These are phyloP conservation scores for Sporobolomyces roseus DNA, from an alignment of 768 basidiomycete species.

Conservation along the genomic window DNA sequence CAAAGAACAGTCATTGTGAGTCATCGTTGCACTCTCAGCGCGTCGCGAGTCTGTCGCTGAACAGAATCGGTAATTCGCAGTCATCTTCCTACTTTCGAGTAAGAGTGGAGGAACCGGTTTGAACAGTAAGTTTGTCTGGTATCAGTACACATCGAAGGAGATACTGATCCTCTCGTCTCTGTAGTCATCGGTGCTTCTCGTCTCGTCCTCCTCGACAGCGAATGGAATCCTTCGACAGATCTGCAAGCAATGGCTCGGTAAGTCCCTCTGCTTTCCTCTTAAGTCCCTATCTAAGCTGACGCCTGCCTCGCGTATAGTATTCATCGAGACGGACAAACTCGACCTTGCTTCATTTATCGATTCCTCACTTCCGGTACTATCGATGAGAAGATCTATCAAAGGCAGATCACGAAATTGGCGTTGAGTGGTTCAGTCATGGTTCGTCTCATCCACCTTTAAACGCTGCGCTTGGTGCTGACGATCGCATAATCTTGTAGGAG, in stretches of 20 bases:
- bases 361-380: slow-evolving; percentile 83
- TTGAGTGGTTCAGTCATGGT: slow-evolving; percentile 62
- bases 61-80: slow-evolving; percentile 49
- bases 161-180: neutral
- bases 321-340: slow-evolving; percentile 84
- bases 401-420: slow-evolving; percentile 90
- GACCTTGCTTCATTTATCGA: slow-evolving; percentile 71
- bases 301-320: slow-evolving; percentile 19
- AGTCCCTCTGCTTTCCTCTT: slow-evolving; percentile 10
- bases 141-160: neutral
- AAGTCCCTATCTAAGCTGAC: too few species aligned
- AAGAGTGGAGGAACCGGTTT: slow-evolving; percentile 95
- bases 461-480: neutral
- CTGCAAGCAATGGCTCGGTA: slow-evolving; percentile 89
- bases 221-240: slow-evolving; percentile 89
- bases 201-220: slow-evolving; percentile 78
- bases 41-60: slow-evolving; percentile 8
- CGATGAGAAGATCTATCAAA: slow-evolving; percentile 82
- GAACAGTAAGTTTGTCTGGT: slow-evolving; percentile 54
- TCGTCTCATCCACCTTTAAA: neutral
- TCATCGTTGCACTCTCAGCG: slow-evolving; percentile 14
- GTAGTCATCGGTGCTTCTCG: slow-evolving; percentile 77
- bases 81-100: slow-evolving; percentile 85
- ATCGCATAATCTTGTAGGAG: slow-evolving; percentile 26
- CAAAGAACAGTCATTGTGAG: slow-evolving; percentile 68